Percentiles rank a stretch among this genome's conserved stretches.
Conservation (phyloP, 345 rosid genomes). For the Eucalyptus pauciflora region DNA sequence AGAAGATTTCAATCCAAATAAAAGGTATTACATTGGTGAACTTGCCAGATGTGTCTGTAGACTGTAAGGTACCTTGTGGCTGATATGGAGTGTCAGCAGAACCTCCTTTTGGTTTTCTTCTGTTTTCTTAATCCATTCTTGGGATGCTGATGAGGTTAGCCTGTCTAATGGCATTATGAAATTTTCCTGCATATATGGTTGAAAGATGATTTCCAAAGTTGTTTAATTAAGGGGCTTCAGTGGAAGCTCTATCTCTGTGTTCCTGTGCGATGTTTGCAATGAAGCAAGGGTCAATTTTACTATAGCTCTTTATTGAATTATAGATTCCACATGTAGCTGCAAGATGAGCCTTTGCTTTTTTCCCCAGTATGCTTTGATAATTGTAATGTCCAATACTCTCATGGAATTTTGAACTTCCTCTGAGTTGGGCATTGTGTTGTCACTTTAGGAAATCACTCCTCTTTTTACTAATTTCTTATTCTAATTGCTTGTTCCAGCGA, state of each 20-base stretch:
- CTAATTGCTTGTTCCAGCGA: conserved; percentile 29
- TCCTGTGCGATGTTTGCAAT: background rate
- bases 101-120: background rate
- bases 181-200: background rate
- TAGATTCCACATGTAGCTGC: background rate
- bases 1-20: background rate
- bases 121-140: background rate
- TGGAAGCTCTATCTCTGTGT: background rate
- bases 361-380: background rate
- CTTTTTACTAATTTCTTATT: background rate
- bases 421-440: background rate
- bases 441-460: background rate
- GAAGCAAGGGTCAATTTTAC: background rate
- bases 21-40: background rate
- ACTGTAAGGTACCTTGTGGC: background rate
- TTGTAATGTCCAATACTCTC: background rate
- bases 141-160: background rate
- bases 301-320: background rate
- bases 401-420: background rate
- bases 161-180: background rate
- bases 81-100: background rate
- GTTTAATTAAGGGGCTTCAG: background rate
- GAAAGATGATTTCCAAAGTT: background rate
- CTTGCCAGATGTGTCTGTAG: background rate
- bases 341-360: background rate